Conservation (phyloP, 495 filamentous ascomycete species). For the Podospora didyma region DNA sequence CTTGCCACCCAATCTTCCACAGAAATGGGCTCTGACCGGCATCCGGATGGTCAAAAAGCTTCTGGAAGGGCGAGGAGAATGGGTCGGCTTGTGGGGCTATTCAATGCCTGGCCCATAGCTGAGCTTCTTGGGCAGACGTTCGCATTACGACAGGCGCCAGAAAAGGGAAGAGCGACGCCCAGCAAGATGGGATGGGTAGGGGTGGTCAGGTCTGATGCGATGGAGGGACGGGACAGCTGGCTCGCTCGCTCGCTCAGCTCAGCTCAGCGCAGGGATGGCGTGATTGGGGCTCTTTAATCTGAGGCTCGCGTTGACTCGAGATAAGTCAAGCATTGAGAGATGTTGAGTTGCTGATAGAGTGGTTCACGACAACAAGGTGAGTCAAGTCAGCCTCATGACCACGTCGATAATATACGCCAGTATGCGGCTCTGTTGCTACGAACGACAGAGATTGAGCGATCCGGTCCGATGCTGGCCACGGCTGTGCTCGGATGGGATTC, state of each 20-base stretch:
- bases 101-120: constrained; percentile 9
- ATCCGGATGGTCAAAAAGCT: constrained; percentile 18
- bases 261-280: constrained; percentile 4
- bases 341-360: neutral
- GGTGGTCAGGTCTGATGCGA: neutral
- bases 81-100: neutral
- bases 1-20: constrained; percentile 7
- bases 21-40: constrained; percentile 18
- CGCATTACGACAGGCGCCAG: constrained; percentile 10
- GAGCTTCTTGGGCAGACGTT: too few relatives aligned
- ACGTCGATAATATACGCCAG: neutral
- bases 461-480: too few relatives aligned
- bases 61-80: constrained; percentile 16
- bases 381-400: neutral
- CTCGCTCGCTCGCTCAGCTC: too few relatives aligned
- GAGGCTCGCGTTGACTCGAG: constrained; percentile 3
- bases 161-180: neutral
- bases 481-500: too few relatives aligned
- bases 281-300: constrained; percentile 13
- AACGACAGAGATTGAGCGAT: neutral
- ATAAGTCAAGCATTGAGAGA: neutral
- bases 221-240: constrained; percentile 10
- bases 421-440: neutral
- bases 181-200: constrained; percentile 13
- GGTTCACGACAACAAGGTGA: neutral